Percentiles rank a stretch among this genome's conserved stretches.
phyloP scores from a whole-genome alignment of 805 yeast genomes.

The Ogataea populi-albae region DNA sequence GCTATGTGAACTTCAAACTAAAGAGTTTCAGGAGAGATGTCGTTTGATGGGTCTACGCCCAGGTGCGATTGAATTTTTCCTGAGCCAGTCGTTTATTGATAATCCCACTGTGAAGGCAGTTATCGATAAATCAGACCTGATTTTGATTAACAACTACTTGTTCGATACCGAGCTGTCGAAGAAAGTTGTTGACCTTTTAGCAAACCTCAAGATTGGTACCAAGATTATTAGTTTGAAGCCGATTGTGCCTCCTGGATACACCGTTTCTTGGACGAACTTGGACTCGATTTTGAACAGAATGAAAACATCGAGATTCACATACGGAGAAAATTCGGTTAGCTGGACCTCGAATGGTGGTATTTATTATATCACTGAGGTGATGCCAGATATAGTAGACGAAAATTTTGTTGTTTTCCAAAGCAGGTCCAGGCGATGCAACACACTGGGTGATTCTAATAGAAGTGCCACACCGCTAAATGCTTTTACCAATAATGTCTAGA shows the following conservation, averaged over 20 bases:
- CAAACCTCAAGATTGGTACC: slow-evolving; percentile 66
- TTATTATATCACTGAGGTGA: slow-evolving; percentile 73
- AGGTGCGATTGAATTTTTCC: slow-evolving; percentile 55
- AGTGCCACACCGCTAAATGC: slow-evolving; percentile 31
- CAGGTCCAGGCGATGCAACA: slow-evolving; percentile 22
- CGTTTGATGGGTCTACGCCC: slow-evolving; percentile 60
- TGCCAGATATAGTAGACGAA: slow-evolving; percentile 32
- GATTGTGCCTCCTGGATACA: slow-evolving; percentile 73
- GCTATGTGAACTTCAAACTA: slow-evolving; percentile 58
- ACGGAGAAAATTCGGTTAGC: slow-evolving; percentile 72
- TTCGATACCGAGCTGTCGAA: slow-evolving; percentile 74
- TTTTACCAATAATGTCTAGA: slow-evolving; percentile 32
- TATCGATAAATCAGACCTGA: slow-evolving; percentile 62
- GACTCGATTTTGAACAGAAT: slow-evolving; percentile 63
- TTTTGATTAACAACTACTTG: slow-evolving; percentile 78
- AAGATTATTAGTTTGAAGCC: slow-evolving; percentile 77
- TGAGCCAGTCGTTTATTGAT: slow-evolving; percentile 68
- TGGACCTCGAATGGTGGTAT: slow-evolving; percentile 87
- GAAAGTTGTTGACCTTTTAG: slow-evolving; percentile 60
- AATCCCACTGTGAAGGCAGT: slow-evolving; percentile 53
- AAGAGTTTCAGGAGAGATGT: slow-evolving; percentile 57
- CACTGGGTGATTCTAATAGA: slow-evolving; percentile 15
- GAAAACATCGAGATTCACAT: slow-evolving; percentile 57
- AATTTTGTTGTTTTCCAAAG: slow-evolving; percentile 31
- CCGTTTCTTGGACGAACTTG: slow-evolving; percentile 52